Percentiles rank a stretch among this genome's conserved stretches.
Conservation (phyloP, 2,329 filamentous ascomycete genomes). For the Orbilia oligospora region DNA sequence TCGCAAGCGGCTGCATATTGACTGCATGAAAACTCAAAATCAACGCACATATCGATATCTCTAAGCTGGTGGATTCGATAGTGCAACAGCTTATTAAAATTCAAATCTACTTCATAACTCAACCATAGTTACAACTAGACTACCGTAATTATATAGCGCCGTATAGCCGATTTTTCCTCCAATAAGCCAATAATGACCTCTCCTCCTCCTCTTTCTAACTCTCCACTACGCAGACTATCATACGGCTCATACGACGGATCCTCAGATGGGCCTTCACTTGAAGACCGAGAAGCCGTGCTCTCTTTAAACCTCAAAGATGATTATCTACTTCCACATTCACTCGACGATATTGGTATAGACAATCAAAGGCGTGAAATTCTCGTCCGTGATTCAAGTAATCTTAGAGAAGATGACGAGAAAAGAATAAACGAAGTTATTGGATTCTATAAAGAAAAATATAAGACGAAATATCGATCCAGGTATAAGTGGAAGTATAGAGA, state of each 20-base stretch:
- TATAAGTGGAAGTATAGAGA: conserved; percentile 16
- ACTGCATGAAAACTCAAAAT: no score
- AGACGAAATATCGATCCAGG: conserved; percentile 4
- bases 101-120: no score
- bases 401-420: not conserved
- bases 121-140: no score
- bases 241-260: not conserved
- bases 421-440: conserved; percentile 3
- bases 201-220: not conserved
- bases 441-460: conserved; percentile 6
- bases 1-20: no score
- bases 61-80: no score
- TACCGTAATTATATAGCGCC: no score
- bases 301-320: conserved; percentile 9
- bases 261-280: not conserved
- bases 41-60: no score
- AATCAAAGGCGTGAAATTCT: no score
- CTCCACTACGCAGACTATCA: not conserved
- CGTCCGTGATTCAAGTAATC: no score
- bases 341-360: not conserved
- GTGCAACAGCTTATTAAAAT: no score
- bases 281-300: conserved; percentile 8
- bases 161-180: no score
- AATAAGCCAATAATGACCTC: not conserved
- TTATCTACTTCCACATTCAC: not conserved